These are phyloP conservation scores for Gnetum montanum DNA, from an alignment of 75 land plant species.

Conservation along the genomic window DNA sequence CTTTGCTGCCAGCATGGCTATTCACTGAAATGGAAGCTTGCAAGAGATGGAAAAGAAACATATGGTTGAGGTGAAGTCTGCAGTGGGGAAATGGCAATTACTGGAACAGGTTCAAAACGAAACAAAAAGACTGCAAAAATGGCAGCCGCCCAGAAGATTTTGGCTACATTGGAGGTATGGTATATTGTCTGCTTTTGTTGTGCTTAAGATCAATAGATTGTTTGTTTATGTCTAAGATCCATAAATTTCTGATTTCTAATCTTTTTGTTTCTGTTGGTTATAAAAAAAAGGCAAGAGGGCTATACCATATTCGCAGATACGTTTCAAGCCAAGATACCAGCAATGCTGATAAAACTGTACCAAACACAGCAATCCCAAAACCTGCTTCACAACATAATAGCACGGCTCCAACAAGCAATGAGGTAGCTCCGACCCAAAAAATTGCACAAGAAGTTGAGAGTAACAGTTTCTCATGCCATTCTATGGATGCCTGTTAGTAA, in stretches of 20 bases:
- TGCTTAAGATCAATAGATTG: too few relatives aligned
- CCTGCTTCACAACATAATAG: too few relatives aligned
- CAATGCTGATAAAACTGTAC: too few relatives aligned
- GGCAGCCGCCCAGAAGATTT: slow-evolving; percentile 19
- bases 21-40: slow-evolving; percentile 10
- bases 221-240: not conserved
- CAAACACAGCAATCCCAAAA: too few relatives aligned
- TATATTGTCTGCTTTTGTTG: not conserved
- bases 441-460: too few relatives aligned
- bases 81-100: slow-evolving; percentile 1
- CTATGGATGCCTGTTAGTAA: too few relatives aligned
- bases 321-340: too few relatives aligned
- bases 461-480: too few relatives aligned
- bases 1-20: slow-evolving; percentile 18
- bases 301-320: not conserved
- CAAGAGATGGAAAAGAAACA: slow-evolving; percentile 1
- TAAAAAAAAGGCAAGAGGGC: slow-evolving; percentile 1
- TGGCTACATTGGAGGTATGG: slow-evolving; percentile 3
- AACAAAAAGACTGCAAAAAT: slow-evolving; percentile 22
- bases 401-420: too few relatives aligned
- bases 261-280: not conserved
- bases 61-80: slow-evolving; percentile 16
- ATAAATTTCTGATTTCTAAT: too few relatives aligned
- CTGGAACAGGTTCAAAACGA: slow-evolving; percentile 1
- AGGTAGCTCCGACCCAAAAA: too few relatives aligned